Evolutionary conservation across 1,139 yeast species (phyloP), one percentile per base, ranked within the genome.

Genomic region (Sugiyamaella sp.): DNA sequence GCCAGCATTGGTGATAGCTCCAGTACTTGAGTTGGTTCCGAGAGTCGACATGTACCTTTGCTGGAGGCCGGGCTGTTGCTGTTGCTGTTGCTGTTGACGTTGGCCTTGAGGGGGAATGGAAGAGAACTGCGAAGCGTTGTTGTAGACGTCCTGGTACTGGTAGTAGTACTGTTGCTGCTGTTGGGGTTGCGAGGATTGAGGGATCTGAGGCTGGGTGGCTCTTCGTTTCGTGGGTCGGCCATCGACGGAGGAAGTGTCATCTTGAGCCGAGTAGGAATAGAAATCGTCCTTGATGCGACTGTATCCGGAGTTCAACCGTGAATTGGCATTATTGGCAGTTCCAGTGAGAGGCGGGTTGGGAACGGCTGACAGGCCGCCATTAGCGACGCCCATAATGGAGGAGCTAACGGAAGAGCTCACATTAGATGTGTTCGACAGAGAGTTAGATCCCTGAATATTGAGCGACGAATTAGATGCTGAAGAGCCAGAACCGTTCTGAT

Each of bases 401-500:
- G 8, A 10, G 8, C 8, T 8, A 29, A 29, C 17, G 25, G 25
- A 12, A 29, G 44, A 8, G 20, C 20, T 8, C 12, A 3, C 6
- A 22, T 4, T 12, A 12, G 24, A 16, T 48, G 42, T 16, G 42
- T n/a, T n/a, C 21, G 24, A 6, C 5, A n/a, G 35, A 20, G 4
- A 12, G 14, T 29, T 29, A 12, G 35, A 29, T 8, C 35, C 35
- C 14, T 16, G 37, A n/a, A 32, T 27, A 29, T 22, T 37, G 12
- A 17, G 38, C 20, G 46, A 24, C 17, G 46, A 9, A 14, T 35
- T 35, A 17, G 38, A 24, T 9, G n/a, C 22, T 14, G 39, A 24
- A 20, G 45, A 52, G 35, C 43, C 53, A 27, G 61, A 65, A 33
- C 47, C 47, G 10, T 41, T 42, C 17, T 63, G 63, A 46, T 65